Percentiles rank a stretch among this genome's conserved stretches.
phyloP scores from a whole-genome alignment of 1,284 basidiomycete species.

The Malassezia nana region DNA sequence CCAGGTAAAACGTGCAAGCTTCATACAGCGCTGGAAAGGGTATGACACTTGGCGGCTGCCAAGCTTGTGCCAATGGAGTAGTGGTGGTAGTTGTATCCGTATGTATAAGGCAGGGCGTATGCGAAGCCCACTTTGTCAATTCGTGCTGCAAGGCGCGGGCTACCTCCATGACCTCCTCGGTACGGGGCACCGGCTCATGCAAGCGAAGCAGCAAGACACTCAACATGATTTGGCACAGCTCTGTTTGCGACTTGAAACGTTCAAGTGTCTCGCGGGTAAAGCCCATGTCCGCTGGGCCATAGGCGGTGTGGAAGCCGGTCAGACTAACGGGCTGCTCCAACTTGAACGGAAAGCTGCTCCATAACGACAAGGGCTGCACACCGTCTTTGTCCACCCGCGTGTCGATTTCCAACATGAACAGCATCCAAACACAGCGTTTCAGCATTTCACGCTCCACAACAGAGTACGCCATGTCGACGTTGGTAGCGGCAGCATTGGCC shows the following conservation, averaged over 20 bases:
- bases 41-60: not conserved
- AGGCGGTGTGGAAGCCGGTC: not conserved
- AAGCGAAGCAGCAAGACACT: not conserved
- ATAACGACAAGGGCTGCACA: not conserved
- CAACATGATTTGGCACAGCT: constrained; percentile 3
- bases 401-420: constrained; percentile 3
- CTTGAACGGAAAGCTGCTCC: not conserved
- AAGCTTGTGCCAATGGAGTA: not conserved
- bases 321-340: constrained; percentile 6
- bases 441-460: constrained; percentile 10
- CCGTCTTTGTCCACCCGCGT: not conserved
- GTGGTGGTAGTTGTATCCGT: not conserved
- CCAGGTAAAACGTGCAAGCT: not conserved
- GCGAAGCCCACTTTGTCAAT: not conserved
- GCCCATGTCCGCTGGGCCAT: not conserved
- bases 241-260: not conserved
- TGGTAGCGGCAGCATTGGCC: not conserved
- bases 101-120: not conserved
- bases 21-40: not conserved
- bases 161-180: not conserved
- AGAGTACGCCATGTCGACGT: not conserved
- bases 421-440: constrained; percentile 12
- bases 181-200: not conserved
- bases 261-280: not conserved
- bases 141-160: not conserved